Evolutionary conservation across 345 rosid species (phyloP), one percentile per base, ranked within the genome.

Genomic region (Anastatica hierochuntica): DNA sequence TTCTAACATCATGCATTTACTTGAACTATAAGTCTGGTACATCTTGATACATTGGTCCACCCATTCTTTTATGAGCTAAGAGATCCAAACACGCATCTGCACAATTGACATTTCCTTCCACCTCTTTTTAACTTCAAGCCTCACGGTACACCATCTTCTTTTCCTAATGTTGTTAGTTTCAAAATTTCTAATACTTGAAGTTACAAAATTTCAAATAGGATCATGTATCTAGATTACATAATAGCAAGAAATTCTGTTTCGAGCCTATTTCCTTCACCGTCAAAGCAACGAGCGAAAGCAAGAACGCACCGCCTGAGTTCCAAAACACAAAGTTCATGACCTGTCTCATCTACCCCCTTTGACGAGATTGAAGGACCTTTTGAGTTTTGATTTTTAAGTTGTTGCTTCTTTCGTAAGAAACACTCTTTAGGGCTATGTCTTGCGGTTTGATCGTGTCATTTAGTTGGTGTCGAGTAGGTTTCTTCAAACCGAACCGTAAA

Each of bases 181-280:
- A n/a, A n/a, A n/a, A n/a, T n/a, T n/a, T n/a, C n/a, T n/a, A n/a
- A n/a, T n/a, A n/a, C n/a, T n/a, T n/a, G n/a, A n/a, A n/a, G n/a
- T n/a, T n/a, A n/a, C n/a, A n/a, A n/a, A n/a, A n/a, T n/a, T n/a
- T n/a, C n/a, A n/a, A n/a, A n/a, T n/a, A n/a, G n/a, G n/a, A n/a
- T n/a, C n/a, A n/a, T n/a, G n/a, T n/a, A n/a, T n/a, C n/a, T n/a
- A n/a, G n/a, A n/a, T n/a, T n/a, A n/a, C n/a, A n/a, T n/a, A n/a
- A n/a, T n/a, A n/a, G 80, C 43, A 80, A 82, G 80, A 84, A 88
- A 49, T n/a, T 88, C 36, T 84, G 90, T 74, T 45, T 88, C 0
- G 96, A 88, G 60, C 96, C 96, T 2, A 88, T 94, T 63, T 88
- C 94, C 6, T 88, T 88, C 77, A 88, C 90, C 0, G 94, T 88